A percentile compares a stretch with the other conserved stretches of the same genome.
Evolutionary conservation across 768 basidiomycete genomes (phyloP).

Genomic region (Multifurca ochricompacta): DNA sequence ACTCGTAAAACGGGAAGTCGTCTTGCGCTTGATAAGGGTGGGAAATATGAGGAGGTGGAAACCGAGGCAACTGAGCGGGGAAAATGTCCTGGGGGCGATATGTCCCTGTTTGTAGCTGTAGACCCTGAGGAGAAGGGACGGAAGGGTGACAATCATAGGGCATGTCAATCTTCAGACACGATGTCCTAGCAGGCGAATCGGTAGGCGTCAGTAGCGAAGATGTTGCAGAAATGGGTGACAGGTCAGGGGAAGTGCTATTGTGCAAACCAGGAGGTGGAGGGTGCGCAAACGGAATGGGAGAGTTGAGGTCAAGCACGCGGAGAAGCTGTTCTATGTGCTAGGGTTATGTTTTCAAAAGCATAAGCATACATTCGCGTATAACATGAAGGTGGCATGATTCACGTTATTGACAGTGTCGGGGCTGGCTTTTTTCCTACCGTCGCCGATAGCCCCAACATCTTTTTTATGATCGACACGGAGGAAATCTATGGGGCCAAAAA

Average conservation of each 20-base stretch:
- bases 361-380: constrained; percentile 15
- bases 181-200: constrained; percentile 59
- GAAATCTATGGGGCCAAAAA: constrained; percentile 50
- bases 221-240: constrained; percentile 65
- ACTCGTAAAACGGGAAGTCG: constrained; percentile 43
- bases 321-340: constrained; percentile 78
- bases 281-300: constrained; percentile 44
- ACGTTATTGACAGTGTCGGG: constrained; percentile 53
- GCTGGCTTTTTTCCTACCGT: constrained; percentile 59
- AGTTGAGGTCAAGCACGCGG: constrained; percentile 71
- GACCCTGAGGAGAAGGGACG: constrained; percentile 29
- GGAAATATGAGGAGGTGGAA: constrained; percentile 5
- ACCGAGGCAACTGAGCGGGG: constrained; percentile 11
- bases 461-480: constrained; percentile 34
- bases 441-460: constrained; percentile 67
- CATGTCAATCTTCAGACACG: constrained; percentile 48
- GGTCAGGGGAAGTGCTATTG: constrained; percentile 50
- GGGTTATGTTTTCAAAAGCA: constrained; percentile 21
- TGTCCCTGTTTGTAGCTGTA: constrained; percentile 40
- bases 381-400: constrained; percentile 26
- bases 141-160: constrained; percentile 39
- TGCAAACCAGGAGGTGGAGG: constrained; percentile 36
- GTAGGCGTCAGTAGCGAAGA: constrained; percentile 69
- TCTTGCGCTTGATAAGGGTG: constrained; percentile 17
- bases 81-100: constrained; percentile 27